A percentile compares a stretch with the other conserved stretches of the same genome.
These are phyloP conservation scores for Talinum fruticosum DNA, from an alignment of 148 eudicot genomes.

Conservation along the genomic window DNA sequence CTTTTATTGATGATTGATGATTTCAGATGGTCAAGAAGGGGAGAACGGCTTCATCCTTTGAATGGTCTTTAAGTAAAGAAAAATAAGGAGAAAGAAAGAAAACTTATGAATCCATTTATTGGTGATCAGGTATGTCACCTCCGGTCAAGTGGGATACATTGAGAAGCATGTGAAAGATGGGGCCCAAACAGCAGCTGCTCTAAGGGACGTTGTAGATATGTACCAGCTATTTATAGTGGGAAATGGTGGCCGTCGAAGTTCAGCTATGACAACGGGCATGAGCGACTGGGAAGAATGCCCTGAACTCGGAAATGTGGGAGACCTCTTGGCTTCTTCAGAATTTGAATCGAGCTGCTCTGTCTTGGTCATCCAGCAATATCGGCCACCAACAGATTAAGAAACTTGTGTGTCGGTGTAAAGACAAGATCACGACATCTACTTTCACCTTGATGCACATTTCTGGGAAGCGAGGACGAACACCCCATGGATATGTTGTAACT, in stretches of 20 bases:
- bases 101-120: not conserved
- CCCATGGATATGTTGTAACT: not conserved
- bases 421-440: not conserved
- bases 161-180: constrained; percentile 80
- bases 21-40: too few species aligned
- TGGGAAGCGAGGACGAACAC: not conserved
- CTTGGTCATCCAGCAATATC: constrained; percentile 73
- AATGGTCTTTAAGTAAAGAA: too few species aligned
- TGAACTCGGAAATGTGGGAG: constrained; percentile 88
- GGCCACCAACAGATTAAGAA: constrained; percentile 34
- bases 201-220: constrained; percentile 74
- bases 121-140: constrained; percentile 65
- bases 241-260: constrained; percentile 57
- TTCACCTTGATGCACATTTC: not conserved
- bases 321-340: constrained; percentile 86
- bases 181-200: constrained; percentile 57
- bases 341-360: constrained; percentile 79
- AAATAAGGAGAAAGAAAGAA: not conserved
- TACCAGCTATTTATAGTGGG: constrained; percentile 85
- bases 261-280: constrained; percentile 62
- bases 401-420: not conserved
- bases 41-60: too few species aligned
- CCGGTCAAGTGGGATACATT: constrained; percentile 79
- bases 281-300: constrained; percentile 99
- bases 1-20: too few species aligned